Evolutionary conservation across 2,329 filamentous ascomycete genomes (phyloP).

Genomic region (Ophiobolus disseminans): DNA sequence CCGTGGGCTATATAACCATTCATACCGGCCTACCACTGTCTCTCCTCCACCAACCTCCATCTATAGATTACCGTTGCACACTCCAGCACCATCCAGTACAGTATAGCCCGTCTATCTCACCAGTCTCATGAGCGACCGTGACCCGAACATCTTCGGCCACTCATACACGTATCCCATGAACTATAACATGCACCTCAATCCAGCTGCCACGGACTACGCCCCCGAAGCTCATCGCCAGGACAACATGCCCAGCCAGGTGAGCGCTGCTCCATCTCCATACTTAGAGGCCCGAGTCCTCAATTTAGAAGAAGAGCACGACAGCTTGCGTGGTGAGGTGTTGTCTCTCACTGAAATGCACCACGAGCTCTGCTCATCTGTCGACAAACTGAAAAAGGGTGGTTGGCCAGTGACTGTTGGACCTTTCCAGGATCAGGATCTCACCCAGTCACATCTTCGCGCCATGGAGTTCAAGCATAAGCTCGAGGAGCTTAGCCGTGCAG

Average conservation of each 20-base stretch:
- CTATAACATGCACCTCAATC: conserved; percentile 13
- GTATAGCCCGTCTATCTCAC: background rate
- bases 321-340: conserved; percentile 22
- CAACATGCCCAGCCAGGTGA: conserved; percentile 20
- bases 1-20: too few species aligned
- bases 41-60: too few species aligned
- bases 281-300: conserved; percentile 26
- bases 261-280: conserved; percentile 14
- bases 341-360: conserved; percentile 22
- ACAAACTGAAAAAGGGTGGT: conserved; percentile 25
- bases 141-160: conserved; percentile 1
- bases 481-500: conserved; percentile 21
- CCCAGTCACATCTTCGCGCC: conserved; percentile 18
- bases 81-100: too few species aligned
- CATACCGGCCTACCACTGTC: too few species aligned
- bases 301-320: conserved; percentile 23
- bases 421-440: conserved; percentile 12
- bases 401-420: conserved; percentile 27
- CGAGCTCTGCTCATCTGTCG: conserved; percentile 25
- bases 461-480: conserved; percentile 22
- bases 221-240: conserved; percentile 9
- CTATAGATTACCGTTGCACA: too few species aligned
- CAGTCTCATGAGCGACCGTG: conserved; percentile 1
- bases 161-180: background rate
- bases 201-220: conserved; percentile 17